phyloP scores from a whole-genome alignment of 169 alveolate species.

The Eimeria brunetti region DNA sequence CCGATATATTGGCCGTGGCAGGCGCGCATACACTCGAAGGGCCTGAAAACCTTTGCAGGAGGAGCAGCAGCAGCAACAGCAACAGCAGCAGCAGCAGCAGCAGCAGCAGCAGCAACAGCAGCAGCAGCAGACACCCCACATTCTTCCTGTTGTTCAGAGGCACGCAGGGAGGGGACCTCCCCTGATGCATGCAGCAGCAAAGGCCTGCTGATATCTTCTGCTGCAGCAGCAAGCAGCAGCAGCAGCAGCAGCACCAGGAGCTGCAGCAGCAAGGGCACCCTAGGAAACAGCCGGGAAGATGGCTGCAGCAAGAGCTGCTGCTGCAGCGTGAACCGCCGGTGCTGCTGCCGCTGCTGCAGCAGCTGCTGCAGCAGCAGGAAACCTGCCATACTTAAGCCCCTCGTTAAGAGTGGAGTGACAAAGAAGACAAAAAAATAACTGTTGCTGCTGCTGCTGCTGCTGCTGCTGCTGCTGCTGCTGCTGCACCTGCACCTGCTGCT shows the following conservation, averaged over 20 bases:
- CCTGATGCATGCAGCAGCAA: not conserved
- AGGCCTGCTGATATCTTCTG: not conserved
- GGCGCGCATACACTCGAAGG: too few relatives aligned
- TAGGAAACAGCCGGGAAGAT: not conserved
- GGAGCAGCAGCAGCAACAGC: not conserved
- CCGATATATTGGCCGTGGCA: too few relatives aligned
- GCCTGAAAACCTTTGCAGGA: too few relatives aligned
- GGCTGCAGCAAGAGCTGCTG: not conserved
- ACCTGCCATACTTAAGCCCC: not conserved
- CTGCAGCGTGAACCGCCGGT: not conserved
- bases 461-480: not conserved
- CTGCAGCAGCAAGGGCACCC: not conserved
- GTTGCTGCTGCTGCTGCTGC: not conserved
- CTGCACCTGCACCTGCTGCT: not conserved
- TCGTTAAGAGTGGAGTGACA: not conserved
- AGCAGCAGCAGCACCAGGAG: constrained; percentile 41
- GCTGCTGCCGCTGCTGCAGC: not conserved
- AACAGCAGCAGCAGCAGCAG: not conserved
- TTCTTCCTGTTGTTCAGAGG: not conserved
- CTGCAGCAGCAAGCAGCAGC: constrained; percentile 29
- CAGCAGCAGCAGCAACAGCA: constrained; percentile 20
- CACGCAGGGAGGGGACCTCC: not conserved
- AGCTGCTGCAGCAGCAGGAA: constrained; percentile 11
- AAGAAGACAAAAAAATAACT: not conserved
- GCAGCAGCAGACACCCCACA: not conserved